phyloP scores from a whole-genome alignment of 2,329 filamentous ascomycete species.

The Cryoendolithus antarcticus region DNA sequence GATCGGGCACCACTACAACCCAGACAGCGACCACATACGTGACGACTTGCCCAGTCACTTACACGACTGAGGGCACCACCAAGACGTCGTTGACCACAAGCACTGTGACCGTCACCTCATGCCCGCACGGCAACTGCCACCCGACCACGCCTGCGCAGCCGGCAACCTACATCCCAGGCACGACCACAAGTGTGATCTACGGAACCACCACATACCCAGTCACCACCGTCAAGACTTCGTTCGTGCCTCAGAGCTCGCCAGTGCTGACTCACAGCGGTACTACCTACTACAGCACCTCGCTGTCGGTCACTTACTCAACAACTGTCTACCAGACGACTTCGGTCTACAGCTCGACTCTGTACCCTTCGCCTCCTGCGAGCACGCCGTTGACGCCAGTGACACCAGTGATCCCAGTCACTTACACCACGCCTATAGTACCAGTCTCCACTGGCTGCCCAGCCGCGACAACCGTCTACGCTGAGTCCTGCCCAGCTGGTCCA shows the following conservation, averaged over 20 bases:
- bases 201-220: conserved; percentile 3
- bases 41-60: conserved; percentile 5
- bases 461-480: background rate
- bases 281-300: conserved; percentile 6
- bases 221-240: conserved; percentile 2
- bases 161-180: conserved; percentile 2
- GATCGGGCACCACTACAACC: conserved; percentile 1
- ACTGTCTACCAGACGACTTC: conserved; percentile 3
- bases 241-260: conserved; percentile 6
- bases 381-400: conserved; percentile 1
- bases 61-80: conserved; percentile 3
- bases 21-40: conserved; percentile 6
- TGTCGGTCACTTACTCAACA: conserved; percentile 3
- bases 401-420: too few relatives aligned
- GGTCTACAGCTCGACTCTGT: conserved; percentile 1
- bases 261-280: conserved; percentile 4
- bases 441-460: conserved; percentile 1
- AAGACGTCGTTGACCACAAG: conserved; percentile 5
- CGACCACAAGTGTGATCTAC: conserved; percentile 4
- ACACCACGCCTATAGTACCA: background rate
- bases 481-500: conserved; percentile 1
- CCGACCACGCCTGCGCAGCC: conserved; percentile 1
- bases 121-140: conserved; percentile 1
- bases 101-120: conserved; percentile 4
- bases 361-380: background rate